phyloP scores from a whole-genome alignment of 2,329 filamentous ascomycete species.

The Trichophyton equinum region DNA sequence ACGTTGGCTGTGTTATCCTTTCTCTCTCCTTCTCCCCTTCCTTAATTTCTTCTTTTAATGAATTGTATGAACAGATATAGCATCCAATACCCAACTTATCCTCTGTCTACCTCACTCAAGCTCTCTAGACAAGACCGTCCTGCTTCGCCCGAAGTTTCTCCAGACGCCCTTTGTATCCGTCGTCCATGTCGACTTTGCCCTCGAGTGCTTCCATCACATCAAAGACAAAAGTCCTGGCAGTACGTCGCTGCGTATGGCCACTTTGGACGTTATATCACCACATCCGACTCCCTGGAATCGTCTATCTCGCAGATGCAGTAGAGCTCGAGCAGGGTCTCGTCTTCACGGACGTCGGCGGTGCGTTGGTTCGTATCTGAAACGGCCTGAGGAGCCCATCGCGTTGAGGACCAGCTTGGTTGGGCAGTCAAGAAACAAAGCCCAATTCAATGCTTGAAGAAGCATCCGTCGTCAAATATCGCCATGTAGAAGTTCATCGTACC shows the following conservation, averaged over 20 bases:
- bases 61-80: background rate
- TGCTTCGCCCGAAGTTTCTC: background rate
- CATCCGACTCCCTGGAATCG: conserved; percentile 5
- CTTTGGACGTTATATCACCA: conserved; percentile 13
- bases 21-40: background rate
- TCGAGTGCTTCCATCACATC: conserved; percentile 17
- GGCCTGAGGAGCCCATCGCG: conserved; percentile 4
- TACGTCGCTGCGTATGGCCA: conserved; percentile 17
- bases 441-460: background rate
- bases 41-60: background rate
- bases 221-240: conserved; percentile 20
- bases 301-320: conserved; percentile 6
- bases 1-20: background rate
- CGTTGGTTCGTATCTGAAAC: conserved; percentile 6
- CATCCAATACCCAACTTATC: background rate
- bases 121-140: background rate
- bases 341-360: conserved; percentile 7
- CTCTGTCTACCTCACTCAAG: background rate
- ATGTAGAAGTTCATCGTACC: background rate
- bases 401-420: conserved; percentile 3
- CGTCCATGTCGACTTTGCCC: conserved; percentile 11
- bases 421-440: conserved; percentile 1
- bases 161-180: background rate
- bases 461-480: background rate
- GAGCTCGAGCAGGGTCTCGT: conserved; percentile 5